Percentiles rank a stretch among this genome's conserved stretches.
These are phyloP conservation scores for Angomonas ambiguus DNA, from an alignment of 208 protist species.

Conservation along the genomic window DNA sequence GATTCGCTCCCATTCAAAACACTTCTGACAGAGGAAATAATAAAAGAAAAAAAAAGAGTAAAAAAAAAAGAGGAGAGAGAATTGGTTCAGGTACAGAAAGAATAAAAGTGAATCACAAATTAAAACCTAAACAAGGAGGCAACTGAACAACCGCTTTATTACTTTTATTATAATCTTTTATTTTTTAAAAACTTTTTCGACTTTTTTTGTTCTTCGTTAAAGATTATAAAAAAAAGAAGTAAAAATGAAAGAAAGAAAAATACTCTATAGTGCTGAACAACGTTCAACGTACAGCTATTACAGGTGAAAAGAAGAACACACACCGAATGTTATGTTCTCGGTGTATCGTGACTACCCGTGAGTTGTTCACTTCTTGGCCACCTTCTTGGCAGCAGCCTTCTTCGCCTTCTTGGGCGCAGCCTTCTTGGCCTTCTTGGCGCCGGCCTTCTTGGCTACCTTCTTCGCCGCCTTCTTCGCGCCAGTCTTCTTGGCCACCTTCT, in stretches of 20 bases:
- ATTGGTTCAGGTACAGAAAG: constrained; percentile 7
- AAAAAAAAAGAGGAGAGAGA: background rate
- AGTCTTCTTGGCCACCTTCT: constrained; percentile 14
- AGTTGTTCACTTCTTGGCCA: constrained; percentile 17
- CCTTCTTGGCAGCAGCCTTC: constrained; percentile 28
- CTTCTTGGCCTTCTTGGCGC: constrained; percentile 27
- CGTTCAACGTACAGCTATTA: background rate
- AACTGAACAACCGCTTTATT: constrained; percentile 5
- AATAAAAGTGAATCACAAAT: background rate
- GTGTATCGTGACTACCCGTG: background rate
- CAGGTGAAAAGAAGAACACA: background rate
- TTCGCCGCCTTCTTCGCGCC: background rate
- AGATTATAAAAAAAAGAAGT: constrained; percentile 12
- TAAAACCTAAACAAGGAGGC: background rate
- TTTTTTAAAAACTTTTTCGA: constrained; percentile 7
- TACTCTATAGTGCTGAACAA: constrained; percentile 14
- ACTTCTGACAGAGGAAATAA: background rate
- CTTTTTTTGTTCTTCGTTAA: constrained; percentile 10
- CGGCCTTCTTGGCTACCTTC: constrained; percentile 19
- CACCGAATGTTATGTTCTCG: background rate
- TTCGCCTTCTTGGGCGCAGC: constrained; percentile 17
- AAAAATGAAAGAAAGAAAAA: constrained; percentile 5
- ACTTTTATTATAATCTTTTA: background rate
- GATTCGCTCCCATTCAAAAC: constrained; percentile 33
- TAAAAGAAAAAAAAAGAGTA: constrained; percentile 13